Percentiles rank a stretch among this genome's conserved stretches.
These are phyloP conservation scores for Hymenoscyphus albidus DNA, from an alignment of 2,329 filamentous ascomycete genomes.

Conservation along the genomic window DNA sequence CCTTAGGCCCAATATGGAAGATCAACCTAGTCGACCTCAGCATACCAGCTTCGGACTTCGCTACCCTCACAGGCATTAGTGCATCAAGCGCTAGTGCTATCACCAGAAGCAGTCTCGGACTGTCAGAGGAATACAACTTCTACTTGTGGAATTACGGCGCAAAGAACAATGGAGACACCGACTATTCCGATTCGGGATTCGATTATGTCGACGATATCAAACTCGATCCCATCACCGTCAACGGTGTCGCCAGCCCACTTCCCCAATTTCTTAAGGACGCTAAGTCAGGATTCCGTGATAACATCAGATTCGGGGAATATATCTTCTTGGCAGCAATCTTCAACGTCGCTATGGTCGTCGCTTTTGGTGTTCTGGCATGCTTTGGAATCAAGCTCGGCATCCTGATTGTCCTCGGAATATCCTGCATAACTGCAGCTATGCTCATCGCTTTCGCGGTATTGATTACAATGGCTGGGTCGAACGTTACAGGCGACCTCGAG, in stretches of 20 bases:
- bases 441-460: neutral
- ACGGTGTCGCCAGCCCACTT: neutral
- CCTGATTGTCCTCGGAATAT: neutral
- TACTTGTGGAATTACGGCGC: neutral
- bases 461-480: constrained; percentile 3
- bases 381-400: constrained; percentile 3
- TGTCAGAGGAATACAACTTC: neutral
- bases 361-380: constrained; percentile 4
- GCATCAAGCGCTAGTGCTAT: neutral
- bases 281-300: neutral
- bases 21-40: constrained; percentile 1
- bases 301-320: constrained; percentile 1
- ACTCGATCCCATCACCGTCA: neutral
- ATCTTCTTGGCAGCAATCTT: constrained; percentile 8
- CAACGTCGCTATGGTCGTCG: constrained; percentile 5
- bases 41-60: neutral
- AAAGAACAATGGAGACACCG: neutral
- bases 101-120: neutral
- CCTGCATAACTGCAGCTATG: neutral
- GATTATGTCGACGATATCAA: constrained; percentile 1
- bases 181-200: neutral
- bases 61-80: neutral
- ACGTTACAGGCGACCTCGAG: neutral
- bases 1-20: constrained; percentile 5
- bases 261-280: neutral